Evolutionary conservation across 2,329 filamentous ascomycete species (phyloP).

Genomic region (Cercospora sp.): DNA sequence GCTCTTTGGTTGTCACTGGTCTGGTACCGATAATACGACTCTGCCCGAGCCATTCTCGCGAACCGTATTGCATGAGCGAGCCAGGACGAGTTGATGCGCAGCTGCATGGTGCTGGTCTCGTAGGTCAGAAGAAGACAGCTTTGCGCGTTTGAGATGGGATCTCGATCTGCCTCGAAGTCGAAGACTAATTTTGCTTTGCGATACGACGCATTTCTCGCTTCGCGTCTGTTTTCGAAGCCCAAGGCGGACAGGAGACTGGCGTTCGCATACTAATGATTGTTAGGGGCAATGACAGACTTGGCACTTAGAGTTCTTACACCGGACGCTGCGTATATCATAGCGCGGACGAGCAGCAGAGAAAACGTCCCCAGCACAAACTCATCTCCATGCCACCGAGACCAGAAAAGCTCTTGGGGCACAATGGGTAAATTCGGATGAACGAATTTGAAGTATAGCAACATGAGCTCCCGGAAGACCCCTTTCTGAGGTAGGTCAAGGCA

Average conservation of each 20-base stretch:
- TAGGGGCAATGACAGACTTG: neutral
- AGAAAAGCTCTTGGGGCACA: slow-evolving; percentile 20
- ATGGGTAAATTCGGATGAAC: slow-evolving; percentile 23
- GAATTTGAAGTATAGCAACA: slow-evolving; percentile 21
- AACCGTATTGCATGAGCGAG: slow-evolving; percentile 26
- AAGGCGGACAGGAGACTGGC: slow-evolving; percentile 16
- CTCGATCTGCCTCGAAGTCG: slow-evolving; percentile 24
- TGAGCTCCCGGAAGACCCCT: slow-evolving; percentile 15
- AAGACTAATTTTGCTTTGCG: slow-evolving; percentile 26
- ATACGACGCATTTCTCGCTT: slow-evolving; percentile 24
- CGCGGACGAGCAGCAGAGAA: slow-evolving; percentile 18
- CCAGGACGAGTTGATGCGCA: slow-evolving; percentile 27
- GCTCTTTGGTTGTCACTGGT: slow-evolving; percentile 20
- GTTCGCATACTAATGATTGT: slow-evolving; percentile 18
- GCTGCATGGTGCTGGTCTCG: slow-evolving; percentile 23
- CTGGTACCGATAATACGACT: slow-evolving; percentile 20
- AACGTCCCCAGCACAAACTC: slow-evolving; percentile 10
- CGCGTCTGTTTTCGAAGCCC: slow-evolving; percentile 26
- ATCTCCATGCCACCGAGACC: slow-evolving; percentile 18
- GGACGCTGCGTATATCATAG: slow-evolving; percentile 21
- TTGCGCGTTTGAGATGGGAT: slow-evolving; percentile 23
- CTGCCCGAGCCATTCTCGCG: slow-evolving; percentile 23
- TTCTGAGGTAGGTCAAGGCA: slow-evolving; percentile 22
- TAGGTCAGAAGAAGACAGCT: slow-evolving; percentile 24
- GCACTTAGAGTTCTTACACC: slow-evolving; percentile 8